Base-by-base conservation (phyloP, 257 asterid genomes). In the Solanum piurae region DNA sequence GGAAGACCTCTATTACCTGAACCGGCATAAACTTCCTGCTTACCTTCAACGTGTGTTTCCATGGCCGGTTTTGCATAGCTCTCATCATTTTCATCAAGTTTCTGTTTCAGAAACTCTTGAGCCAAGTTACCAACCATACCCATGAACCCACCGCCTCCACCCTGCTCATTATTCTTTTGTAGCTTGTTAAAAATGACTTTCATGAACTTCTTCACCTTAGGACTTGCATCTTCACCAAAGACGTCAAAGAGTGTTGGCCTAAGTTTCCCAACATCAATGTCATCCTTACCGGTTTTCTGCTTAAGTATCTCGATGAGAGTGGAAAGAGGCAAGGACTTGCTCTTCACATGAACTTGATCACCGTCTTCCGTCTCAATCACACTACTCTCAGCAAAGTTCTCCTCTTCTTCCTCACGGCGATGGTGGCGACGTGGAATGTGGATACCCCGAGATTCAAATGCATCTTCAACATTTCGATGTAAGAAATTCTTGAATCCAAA, bases 141-240 rank as follows among this genome's bases (percentile, higher is more conserved):
- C 91, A 95, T 23, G 83, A 95, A 80, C 64, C 98, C 96, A 29
- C 95, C 94, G 6, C 90, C 87, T 73, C 23, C 88, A 7, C 89
- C 91, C 33, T 86, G 96, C 29, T 91, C 88, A 5, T 71, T 88
- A 2, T 86, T 77, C 38, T 89, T 90, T 75, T 94, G 91, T 10
- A 97, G 94, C 83, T 95, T 97, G 89, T 87, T 88, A 73, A 97
- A 86, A 69, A 97, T 95, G 86, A 97, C 93, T 14, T 95, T 97
- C 99, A 97, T 97, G 90, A 97, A 97, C 89, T 97, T 95, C 92
- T 97, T 95, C 27, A 95, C 99, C 92, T 95, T 97, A 79, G 99
- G 99, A 92, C 98, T 97, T 3, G 99, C 86, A 83, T 97, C 99
- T 6, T 97, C 98, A 3, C 99, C 98, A 23, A 97, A 97, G 13